Base-by-base conservation (phyloP, 306 rosid species). In the Rosa chinensis region DNA sequence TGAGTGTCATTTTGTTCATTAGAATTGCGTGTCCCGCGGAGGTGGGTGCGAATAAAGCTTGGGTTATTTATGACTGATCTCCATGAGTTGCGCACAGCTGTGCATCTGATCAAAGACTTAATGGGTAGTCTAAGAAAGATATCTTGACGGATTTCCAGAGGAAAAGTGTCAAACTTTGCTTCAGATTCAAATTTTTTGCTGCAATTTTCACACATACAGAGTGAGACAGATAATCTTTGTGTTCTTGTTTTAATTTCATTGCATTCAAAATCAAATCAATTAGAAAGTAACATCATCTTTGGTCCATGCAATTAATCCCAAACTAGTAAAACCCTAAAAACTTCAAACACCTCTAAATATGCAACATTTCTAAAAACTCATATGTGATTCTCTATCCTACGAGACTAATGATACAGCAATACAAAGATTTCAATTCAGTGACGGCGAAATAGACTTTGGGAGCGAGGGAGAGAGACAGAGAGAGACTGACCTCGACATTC, bases 81-180 rank as follows among this genome's bases (percentile, higher is more conserved):
- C 70, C 70, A 64, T 13, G 70, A 39, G 23, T 64, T 64, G 12
- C n/a, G 44, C 45, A 64, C 70, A 16, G 70, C 70, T 20, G 70
- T 64, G 70, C 70, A 64, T 35, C 5, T 37, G 70, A 64, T 32
- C 45, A 64, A 64, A 14, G 10, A 64, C 45, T 64, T 35, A 2
- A 35, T 64, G 70, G 45, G 45, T 64, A 64, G 45, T 7, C 70
- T 35, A 64, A 35, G 45, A 64, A 64, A 35, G 10, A 64, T 64
- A 35, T 64, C 70, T 3, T 35, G n/a, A 35, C 11, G 7, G 8
- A 64, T 35, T 35, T 64, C 70, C 70, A 6, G n/a, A 64, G 70
- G 70, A 14, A 64, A 64, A 64, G 70, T 5, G 7, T 62, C 67
- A 62, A 62, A 28, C 37, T 23, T 28, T 62, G 2, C 40, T 25